Conservation (phyloP, 169 alveolate genomes). For the Plasmodium blacklocki region DNA sequence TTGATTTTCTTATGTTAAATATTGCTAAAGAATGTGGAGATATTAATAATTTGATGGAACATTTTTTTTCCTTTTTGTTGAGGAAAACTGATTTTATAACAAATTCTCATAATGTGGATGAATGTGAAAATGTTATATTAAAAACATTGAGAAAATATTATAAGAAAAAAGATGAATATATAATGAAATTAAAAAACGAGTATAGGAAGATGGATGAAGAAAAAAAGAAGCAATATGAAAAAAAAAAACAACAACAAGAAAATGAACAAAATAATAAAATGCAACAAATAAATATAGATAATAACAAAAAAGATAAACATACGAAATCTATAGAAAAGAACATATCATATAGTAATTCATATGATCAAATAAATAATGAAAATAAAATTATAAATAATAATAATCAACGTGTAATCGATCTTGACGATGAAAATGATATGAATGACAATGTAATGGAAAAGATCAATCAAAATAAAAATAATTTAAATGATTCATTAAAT, state of each 20-base stretch:
- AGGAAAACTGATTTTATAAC: constrained; percentile 97
- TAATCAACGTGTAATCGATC: not conserved
- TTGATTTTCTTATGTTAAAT: constrained; percentile 92
- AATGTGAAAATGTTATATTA: constrained; percentile 81
- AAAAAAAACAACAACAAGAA: constrained; percentile 56
- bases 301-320: constrained; percentile 6
- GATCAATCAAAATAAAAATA: constrained; percentile 5
- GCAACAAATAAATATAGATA: constrained; percentile 45
- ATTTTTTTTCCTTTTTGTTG: constrained; percentile 94
- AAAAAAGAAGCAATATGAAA: constrained; percentile 75
- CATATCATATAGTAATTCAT: constrained; percentile 37
- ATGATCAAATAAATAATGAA: constrained; percentile 29
- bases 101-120: constrained; percentile 81
- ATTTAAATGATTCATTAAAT: constrained; percentile 1
- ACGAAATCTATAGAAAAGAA: not conserved
- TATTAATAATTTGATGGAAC: constrained; percentile 93
- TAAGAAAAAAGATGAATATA: constrained; percentile 85
- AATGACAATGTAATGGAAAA: constrained; percentile 13
- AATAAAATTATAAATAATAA: constrained; percentile 20
- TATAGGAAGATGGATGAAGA: constrained; percentile 82
- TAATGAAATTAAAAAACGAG: constrained; percentile 78
- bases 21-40: constrained; percentile 95
- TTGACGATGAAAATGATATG: constrained; percentile 1
- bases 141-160: constrained; percentile 82
- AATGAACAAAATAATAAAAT: constrained; percentile 49